A percentile compares a stretch with the other conserved stretches of the same genome.
Evolutionary conservation across 2,329 filamentous ascomycete species (phyloP).

Genomic region (Myriosclerotinia scirpicola): DNA sequence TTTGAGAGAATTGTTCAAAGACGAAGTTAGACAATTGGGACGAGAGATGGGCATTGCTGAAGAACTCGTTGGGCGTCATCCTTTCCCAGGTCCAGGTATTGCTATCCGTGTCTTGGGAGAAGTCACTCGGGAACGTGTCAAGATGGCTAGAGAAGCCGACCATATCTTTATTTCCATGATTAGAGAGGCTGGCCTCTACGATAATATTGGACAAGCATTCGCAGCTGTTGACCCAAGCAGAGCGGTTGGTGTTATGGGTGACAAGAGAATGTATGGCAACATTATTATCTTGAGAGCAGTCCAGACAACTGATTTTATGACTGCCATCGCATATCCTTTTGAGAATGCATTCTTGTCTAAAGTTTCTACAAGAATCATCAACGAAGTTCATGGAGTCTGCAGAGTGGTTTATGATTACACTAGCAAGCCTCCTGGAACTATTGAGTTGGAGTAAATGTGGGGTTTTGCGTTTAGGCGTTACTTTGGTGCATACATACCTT

Average conservation of each 20-base stretch:
- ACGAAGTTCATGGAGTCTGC: slow-evolving; percentile 63
- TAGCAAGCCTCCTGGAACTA: slow-evolving; percentile 56
- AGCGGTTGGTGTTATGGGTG: slow-evolving; percentile 66
- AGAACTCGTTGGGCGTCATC: slow-evolving; percentile 76
- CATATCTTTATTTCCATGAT: slow-evolving; percentile 78
- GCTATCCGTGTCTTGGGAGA: slow-evolving; percentile 76
- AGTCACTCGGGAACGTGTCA: slow-evolving; percentile 75
- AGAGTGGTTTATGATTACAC: slow-evolving; percentile 67
- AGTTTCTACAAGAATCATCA: slow-evolving; percentile 68
- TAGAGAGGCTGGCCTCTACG: slow-evolving; percentile 68
- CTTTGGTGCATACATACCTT: slow-evolving; percentile 7
- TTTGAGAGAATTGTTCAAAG: slow-evolving; percentile 78
- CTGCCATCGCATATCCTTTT: slow-evolving; percentile 45
- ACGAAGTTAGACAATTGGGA: slow-evolving; percentile 72
- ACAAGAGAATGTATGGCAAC: slow-evolving; percentile 65
- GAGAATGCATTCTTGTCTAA: slow-evolving; percentile 62
- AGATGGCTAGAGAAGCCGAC: slow-evolving; percentile 76
- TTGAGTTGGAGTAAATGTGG: slow-evolving; percentile 64
- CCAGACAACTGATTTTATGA: slow-evolving; percentile 51
- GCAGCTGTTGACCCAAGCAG: slow-evolving; percentile 66
- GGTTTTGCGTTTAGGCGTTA: slow-evolving; percentile 17
- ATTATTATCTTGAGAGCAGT: slow-evolving; percentile 63
- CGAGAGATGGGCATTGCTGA: slow-evolving; percentile 68
- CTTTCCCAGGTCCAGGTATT: slow-evolving; percentile 72
- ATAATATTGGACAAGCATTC: slow-evolving; percentile 69